Evolutionary conservation across 768 basidiomycete species (phyloP).

Genomic region (Tephrocybe sp.): DNA sequence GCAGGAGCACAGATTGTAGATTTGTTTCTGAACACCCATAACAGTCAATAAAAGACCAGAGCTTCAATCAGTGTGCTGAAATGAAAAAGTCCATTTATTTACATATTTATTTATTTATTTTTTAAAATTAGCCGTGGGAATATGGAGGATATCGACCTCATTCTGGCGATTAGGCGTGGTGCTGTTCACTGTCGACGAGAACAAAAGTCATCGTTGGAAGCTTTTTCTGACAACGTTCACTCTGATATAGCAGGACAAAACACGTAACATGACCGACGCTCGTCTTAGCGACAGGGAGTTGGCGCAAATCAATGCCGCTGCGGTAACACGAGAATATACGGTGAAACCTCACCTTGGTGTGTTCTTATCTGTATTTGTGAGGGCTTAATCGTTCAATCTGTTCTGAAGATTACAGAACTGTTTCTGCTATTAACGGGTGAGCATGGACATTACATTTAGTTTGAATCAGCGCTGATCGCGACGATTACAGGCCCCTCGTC

Average conservation of each 20-base stretch:
- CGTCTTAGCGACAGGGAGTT: slow-evolving; percentile 71
- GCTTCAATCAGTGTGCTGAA: too few relatives aligned
- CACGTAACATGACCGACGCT: slow-evolving; percentile 43
- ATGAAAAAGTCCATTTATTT: background rate
- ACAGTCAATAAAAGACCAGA: too few relatives aligned
- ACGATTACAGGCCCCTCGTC: slow-evolving; percentile 73
- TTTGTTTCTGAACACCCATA: slow-evolving; percentile 24
- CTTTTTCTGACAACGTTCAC: background rate
- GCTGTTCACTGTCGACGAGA: background rate
- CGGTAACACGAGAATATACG: slow-evolving; percentile 84
- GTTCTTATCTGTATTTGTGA: slow-evolving; percentile 23
- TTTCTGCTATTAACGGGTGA: slow-evolving; percentile 96
- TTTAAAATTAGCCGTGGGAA: background rate
- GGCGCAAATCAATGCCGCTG: slow-evolving; percentile 81
- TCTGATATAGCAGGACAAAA: background rate
- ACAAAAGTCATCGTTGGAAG: background rate
- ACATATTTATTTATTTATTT: background rate
- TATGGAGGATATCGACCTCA: background rate
- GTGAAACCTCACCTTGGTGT: slow-evolving; percentile 87
- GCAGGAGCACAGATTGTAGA: slow-evolving; percentile 40
- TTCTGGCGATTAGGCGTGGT: background rate
- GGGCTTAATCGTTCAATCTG: slow-evolving; percentile 15
- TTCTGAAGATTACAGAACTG: slow-evolving; percentile 88
- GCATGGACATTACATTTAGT: background rate
- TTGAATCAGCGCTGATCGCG: slow-evolving; percentile 11